Percentiles rank a stretch among this genome's conserved stretches.
Conservation (phyloP, 345 rosid species). For the Lumnitzera racemosa region DNA sequence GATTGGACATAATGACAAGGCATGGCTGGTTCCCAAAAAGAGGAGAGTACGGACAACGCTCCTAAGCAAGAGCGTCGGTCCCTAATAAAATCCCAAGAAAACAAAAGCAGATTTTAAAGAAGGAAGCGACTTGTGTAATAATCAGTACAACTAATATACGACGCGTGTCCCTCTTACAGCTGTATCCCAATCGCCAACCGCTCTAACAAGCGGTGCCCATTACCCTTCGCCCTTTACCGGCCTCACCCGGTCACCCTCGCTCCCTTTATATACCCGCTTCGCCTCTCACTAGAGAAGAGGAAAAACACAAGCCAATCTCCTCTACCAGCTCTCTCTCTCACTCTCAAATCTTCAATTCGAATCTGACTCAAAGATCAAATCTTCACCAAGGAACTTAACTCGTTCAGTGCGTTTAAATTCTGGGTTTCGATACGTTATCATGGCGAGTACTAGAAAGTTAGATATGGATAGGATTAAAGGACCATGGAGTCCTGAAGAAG, state of each 20-base stretch:
- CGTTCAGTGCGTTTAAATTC: too few relatives aligned
- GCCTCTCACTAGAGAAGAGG: background rate
- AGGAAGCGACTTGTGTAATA: background rate
- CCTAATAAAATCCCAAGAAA: too few relatives aligned
- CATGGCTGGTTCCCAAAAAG: too few relatives aligned
- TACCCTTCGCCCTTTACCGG: conserved; percentile 14
- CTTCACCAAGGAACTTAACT: background rate
- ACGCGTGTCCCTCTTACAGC: conserved; percentile 82
- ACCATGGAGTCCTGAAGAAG: conserved; percentile 97
- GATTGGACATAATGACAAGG: too few relatives aligned
- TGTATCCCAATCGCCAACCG: conserved; percentile 60
- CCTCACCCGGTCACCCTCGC: conserved; percentile 28
- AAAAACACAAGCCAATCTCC: background rate
- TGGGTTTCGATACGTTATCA: too few relatives aligned
- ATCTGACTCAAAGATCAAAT: background rate
- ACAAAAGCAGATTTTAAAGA: too few relatives aligned
- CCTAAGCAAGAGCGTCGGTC: too few relatives aligned
- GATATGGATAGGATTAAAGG: conserved; percentile 88
- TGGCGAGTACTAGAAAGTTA: conserved; percentile 14
- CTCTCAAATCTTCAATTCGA: background rate
- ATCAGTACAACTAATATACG: conserved; percentile 28
- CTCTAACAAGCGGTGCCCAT: conserved; percentile 8
- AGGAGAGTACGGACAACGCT: too few relatives aligned
- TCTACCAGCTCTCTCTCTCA: background rate
- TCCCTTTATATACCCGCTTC: background rate